Percentiles rank a stretch among this genome's conserved stretches.
These are phyloP conservation scores for Leccinum solheimii DNA, from an alignment of 1,284 basidiomycete species.

Conservation along the genomic window DNA sequence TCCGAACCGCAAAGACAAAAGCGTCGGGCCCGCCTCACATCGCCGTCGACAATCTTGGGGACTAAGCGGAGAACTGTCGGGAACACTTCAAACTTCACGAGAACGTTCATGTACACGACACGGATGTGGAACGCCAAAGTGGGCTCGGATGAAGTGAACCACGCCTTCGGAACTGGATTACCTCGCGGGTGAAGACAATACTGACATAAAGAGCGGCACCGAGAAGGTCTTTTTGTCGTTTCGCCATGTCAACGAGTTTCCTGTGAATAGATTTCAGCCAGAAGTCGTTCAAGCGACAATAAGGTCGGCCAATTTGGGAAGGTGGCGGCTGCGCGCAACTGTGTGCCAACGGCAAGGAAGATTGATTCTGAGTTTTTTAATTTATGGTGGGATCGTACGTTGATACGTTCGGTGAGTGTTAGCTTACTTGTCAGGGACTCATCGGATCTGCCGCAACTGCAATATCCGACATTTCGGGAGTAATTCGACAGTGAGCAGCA, in stretches of 20 bases:
- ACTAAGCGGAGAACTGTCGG: slow-evolving; percentile 34
- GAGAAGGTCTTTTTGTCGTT: slow-evolving; percentile 42
- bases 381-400: background rate
- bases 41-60: slow-evolving; percentile 29
- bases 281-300: slow-evolving; percentile 28
- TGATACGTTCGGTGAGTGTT: background rate
- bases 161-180: slow-evolving; percentile 20
- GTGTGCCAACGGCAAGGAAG: slow-evolving; percentile 5
- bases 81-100: slow-evolving; percentile 31
- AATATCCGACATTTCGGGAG: background rate
- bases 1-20: slow-evolving; percentile 35
- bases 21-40: slow-evolving; percentile 34
- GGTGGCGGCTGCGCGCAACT: background rate
- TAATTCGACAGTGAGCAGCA: background rate
- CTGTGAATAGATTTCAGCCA: slow-evolving; percentile 27
- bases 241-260: slow-evolving; percentile 61
- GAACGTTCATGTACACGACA: slow-evolving; percentile 30
- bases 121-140: slow-evolving; percentile 29
- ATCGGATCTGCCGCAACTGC: background rate
- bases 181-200: slow-evolving; percentile 44
- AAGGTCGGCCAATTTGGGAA: slow-evolving; percentile 28
- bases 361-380: slow-evolving; percentile 1
- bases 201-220: slow-evolving; percentile 43
- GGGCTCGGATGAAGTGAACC: slow-evolving; percentile 22
- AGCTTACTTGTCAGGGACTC: background rate